Evolutionary conservation across 2,329 filamentous ascomycete species (phyloP), one percentile per base, ranked within the genome.

Genomic region (Huntiella omanensis): DNA sequence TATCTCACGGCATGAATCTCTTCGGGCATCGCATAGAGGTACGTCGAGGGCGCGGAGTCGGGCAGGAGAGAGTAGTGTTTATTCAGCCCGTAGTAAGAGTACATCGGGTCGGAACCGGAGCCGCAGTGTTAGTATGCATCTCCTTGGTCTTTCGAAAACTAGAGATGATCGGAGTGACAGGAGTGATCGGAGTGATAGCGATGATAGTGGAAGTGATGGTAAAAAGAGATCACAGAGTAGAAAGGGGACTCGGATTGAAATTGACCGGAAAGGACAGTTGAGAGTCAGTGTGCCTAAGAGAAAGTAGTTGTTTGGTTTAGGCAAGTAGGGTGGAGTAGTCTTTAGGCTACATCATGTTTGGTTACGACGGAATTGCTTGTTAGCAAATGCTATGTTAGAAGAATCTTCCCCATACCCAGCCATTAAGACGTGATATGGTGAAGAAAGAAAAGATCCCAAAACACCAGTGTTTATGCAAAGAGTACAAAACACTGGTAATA

Each of bases 251-350:
- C 70, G 80, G 55, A 76, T 94, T 56, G 82, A 85, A 65, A 85
- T 82, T 69, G 85, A 95, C 66, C 80, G 80, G 70, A 91, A 83
- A 86, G 86, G 87, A 92, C 91, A 80, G 82, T 78, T 91, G 76
- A 75, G 78, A 69, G 77, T 87, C 66, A 83, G 81, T 67, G 73
- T 83, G 63, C 82, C 81, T 58, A 76, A 77, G 66, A 32, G 38
- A 17, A 48, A 39, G 40, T 40, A 15, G 12, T 40, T 19, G 6
- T 15, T 7, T 36, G 4, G 22, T 7, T 28, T 13, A 34, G 15
- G 32, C 8, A 6, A 15, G n/a, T 12, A 33, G 11, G 11, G 12
- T 28, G 33, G 19, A n/a, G 22, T 32, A 33, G 12, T 13, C 19
- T 41, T 28, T 41, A n/a, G 19, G 40, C 22, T 41, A 41, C 33